Percentiles rank a stretch among this genome's conserved stretches.
phyloP scores from a whole-genome alignment of 257 asterid species.

The Dorcoceras hygrometricum region DNA sequence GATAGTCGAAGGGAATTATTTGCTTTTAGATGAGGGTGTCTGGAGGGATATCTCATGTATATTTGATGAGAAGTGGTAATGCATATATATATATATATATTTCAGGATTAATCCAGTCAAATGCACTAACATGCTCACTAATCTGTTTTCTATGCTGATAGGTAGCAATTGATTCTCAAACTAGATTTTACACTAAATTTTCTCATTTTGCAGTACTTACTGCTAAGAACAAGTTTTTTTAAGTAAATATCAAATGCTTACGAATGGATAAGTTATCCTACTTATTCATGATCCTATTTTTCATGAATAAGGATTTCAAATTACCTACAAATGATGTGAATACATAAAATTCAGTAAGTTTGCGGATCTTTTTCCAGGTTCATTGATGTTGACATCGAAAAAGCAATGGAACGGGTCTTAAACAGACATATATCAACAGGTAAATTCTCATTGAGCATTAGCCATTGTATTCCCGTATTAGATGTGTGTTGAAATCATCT shows the following conservation, averaged over 20 bases:
- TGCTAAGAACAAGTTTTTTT: not conserved
- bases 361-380: slow-evolving; percentile 50
- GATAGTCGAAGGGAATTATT: slow-evolving; percentile 90
- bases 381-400: slow-evolving; percentile 69
- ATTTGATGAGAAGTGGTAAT: slow-evolving; percentile 92
- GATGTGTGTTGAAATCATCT: slow-evolving; percentile 15
- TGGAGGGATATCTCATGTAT: slow-evolving; percentile 77
- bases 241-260: no score
- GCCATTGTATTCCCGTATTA: not conserved
- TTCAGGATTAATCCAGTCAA: slow-evolving; percentile 9
- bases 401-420: slow-evolving; percentile 82
- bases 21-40: slow-evolving; percentile 64
- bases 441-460: slow-evolving; percentile 24
- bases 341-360: not conserved
- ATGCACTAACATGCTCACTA: not conserved
- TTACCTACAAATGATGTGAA: not conserved
- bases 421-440: slow-evolving; percentile 89
- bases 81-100: slow-evolving; percentile 11
- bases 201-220: not conserved
- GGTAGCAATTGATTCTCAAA: not conserved
- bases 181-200: not conserved
- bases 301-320: slow-evolving; percentile 1
- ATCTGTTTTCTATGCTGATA: not conserved
- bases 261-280: not conserved
- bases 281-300: not conserved